Conservation (phyloP, 1,284 basidiomycete species). For the Moniliella sp. region DNA sequence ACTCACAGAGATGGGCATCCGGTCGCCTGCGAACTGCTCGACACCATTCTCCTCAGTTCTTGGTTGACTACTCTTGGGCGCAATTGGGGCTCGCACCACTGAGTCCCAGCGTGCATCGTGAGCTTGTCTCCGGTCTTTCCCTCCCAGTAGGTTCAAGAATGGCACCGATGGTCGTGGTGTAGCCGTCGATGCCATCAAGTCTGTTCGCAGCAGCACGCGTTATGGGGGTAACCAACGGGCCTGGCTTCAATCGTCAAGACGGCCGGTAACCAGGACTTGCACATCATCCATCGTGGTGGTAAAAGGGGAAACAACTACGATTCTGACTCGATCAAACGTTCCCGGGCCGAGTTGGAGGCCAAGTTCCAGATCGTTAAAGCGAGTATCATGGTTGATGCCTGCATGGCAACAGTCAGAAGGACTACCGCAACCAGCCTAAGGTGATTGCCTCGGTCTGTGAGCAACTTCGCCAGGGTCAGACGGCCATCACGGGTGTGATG, state of each 20-base stretch:
- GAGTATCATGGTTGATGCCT: slow-evolving; percentile 31
- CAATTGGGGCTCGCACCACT: slow-evolving; percentile 87
- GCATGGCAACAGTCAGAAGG: slow-evolving; percentile 33
- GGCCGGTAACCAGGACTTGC: slow-evolving; percentile 47
- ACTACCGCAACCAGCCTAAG: slow-evolving; percentile 33
- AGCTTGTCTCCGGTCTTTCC: slow-evolving; percentile 31
- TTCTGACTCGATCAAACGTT: slow-evolving; percentile 49
- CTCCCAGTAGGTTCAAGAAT: slow-evolving; percentile 69
- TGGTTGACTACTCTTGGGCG: slow-evolving; percentile 65
- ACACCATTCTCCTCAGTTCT: slow-evolving; percentile 40
- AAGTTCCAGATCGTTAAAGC: slow-evolving; percentile 17
- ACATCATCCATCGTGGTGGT: slow-evolving; percentile 33
- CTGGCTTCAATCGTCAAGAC: slow-evolving; percentile 90
- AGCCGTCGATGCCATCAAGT: slow-evolving; percentile 31
- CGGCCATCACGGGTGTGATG: slow-evolving; percentile 78
- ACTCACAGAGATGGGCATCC: slow-evolving; percentile 72
- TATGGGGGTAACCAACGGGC: slow-evolving; percentile 35
- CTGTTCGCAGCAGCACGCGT: slow-evolving; percentile 26
- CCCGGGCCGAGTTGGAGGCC: slow-evolving; percentile 47
- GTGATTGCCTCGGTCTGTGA: slow-evolving; percentile 52
- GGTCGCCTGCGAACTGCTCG: slow-evolving; percentile 79
- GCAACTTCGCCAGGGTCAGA: slow-evolving; percentile 58
- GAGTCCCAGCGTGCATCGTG: slow-evolving; percentile 37
- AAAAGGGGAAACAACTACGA: slow-evolving; percentile 41
- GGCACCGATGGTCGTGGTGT: slow-evolving; percentile 59